Conservation (phyloP, 108 stramenopile species). For the Pseudonitzschia delicatissima region DNA sequence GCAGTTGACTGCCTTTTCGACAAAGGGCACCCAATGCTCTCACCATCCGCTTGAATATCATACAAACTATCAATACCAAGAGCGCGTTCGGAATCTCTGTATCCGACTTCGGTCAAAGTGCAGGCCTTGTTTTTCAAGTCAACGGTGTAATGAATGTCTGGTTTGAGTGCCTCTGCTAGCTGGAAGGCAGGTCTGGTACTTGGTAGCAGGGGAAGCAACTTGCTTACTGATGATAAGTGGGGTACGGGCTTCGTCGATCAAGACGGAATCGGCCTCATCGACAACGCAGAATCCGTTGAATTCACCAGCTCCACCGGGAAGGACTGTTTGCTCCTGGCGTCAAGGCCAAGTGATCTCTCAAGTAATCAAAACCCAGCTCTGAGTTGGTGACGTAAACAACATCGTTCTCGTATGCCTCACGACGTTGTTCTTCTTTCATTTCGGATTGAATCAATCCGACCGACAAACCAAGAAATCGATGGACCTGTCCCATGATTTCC, state of each 20-base stretch:
- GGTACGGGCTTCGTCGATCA: slow-evolving; percentile 95
- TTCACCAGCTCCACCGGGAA: slow-evolving; percentile 65
- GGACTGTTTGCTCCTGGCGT: slow-evolving; percentile 77
- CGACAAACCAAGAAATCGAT: slow-evolving; percentile 88
- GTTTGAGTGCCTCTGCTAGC: slow-evolving; percentile 79
- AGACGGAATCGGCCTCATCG: slow-evolving; percentile 96
- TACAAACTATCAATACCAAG: slow-evolving; percentile 83
- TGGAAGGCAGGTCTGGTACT: slow-evolving; percentile 74
- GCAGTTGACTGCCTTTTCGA: slow-evolving; percentile 90
- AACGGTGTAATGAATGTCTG: slow-evolving; percentile 86
- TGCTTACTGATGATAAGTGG: slow-evolving; percentile 94
- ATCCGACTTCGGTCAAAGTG: slow-evolving; percentile 87
- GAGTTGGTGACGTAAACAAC: slow-evolving; percentile 95
- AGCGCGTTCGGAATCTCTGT: slow-evolving; percentile 80
- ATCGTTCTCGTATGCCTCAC: slow-evolving; percentile 85
- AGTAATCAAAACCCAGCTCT: slow-evolving; percentile 95
- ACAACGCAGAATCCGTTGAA: slow-evolving; percentile 91
- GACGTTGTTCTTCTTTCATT: slow-evolving; percentile 82
- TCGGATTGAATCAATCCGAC: slow-evolving; percentile 90
- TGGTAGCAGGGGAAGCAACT: slow-evolving; percentile 80
- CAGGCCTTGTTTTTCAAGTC: slow-evolving; percentile 90
- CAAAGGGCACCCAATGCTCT: slow-evolving; percentile 89
- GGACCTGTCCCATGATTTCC: slow-evolving; percentile 94
- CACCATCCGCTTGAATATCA: slow-evolving; percentile 71
- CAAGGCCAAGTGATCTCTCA: slow-evolving; percentile 85